Evolutionary conservation across 129 eudicot species (phyloP).

Genomic region (Kitagawia praeruptora): DNA sequence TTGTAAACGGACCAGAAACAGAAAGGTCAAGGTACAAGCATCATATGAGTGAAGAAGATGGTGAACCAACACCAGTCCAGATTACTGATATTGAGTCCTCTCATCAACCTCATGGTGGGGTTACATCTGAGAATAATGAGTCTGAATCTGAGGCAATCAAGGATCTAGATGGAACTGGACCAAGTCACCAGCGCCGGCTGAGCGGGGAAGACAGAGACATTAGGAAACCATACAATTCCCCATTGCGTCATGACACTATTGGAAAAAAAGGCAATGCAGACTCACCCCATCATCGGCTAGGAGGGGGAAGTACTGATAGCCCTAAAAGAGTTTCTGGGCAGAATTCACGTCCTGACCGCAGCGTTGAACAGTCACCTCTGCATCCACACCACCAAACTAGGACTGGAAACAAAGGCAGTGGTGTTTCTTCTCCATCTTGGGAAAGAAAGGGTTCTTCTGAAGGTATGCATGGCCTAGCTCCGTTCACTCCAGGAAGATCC

Average conservation of each 20-base stretch:
- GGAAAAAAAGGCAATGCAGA: constrained; percentile 18
- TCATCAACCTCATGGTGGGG: not conserved
- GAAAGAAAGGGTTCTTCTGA: constrained; percentile 66
- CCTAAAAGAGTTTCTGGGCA: constrained; percentile 36
- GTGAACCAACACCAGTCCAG: not conserved
- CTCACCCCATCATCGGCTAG: constrained; percentile 29
- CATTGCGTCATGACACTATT: constrained; percentile 12
- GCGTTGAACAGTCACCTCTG: constrained; percentile 56
- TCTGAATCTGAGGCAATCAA: constrained; percentile 26
- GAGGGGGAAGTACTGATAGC: constrained; percentile 25
- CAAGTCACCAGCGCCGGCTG: constrained; percentile 25
- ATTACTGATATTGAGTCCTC: not conserved
- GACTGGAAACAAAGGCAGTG: constrained; percentile 39
- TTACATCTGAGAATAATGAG: not conserved
- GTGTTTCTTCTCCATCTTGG: constrained; percentile 70
- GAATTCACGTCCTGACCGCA: constrained; percentile 49
- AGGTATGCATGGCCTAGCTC: constrained; percentile 40
- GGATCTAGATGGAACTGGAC: constrained; percentile 23
- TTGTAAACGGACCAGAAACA: not conserved
- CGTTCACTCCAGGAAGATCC: constrained; percentile 82
- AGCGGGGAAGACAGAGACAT: constrained; percentile 36
- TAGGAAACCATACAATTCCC: constrained; percentile 23
- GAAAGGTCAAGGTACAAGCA: constrained; percentile 19
- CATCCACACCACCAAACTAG: constrained; percentile 53
- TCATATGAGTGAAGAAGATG: constrained; percentile 22